A percentile compares a stretch with the other conserved stretches of the same genome.
Evolutionary conservation across 306 rosid species (phyloP).

Genomic region (Lathyrus oleraceus): DNA sequence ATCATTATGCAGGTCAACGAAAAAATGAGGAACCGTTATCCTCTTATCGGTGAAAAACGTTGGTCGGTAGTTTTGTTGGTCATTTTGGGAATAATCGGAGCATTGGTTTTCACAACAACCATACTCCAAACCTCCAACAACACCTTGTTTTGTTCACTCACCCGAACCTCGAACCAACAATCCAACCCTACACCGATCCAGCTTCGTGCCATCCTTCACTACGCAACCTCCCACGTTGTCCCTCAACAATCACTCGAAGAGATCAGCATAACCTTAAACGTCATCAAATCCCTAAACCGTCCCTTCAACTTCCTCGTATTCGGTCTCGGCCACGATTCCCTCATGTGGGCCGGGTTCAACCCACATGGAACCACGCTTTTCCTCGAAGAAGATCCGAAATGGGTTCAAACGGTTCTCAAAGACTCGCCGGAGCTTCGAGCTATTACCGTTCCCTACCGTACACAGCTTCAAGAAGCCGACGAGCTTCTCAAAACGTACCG

Average conservation of each 20-base stretch:
- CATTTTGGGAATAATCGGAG: conserved; percentile 46
- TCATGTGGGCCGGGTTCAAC: conserved; percentile 84
- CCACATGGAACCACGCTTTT: conserved; percentile 69
- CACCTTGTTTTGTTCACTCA: conserved; percentile 45
- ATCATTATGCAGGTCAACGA: conserved; percentile 7
- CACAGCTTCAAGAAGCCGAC: conserved; percentile 67
- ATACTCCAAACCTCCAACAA: conserved; percentile 40
- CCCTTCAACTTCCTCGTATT: conserved; percentile 74
- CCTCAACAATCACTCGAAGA: conserved; percentile 70
- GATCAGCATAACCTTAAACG: conserved; percentile 56
- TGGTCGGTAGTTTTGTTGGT: conserved; percentile 18
- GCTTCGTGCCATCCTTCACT: conserved; percentile 65
- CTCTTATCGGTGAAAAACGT: not conserved
- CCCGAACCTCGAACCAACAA: not conserved
- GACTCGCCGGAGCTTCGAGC: conserved; percentile 58
- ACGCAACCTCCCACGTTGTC: conserved; percentile 61
- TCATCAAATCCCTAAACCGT: conserved; percentile 50
- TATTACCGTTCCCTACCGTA: conserved; percentile 52
- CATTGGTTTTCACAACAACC: conserved; percentile 40
- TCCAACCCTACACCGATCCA: conserved; percentile 33
- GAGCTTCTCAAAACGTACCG: conserved; percentile 46
- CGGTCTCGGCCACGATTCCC: conserved; percentile 81
- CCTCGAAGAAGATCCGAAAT: conserved; percentile 83
- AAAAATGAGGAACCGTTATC: conserved; percentile 39
- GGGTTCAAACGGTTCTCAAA: conserved; percentile 70